Evolutionary conservation across 805 yeast species (phyloP).

Genomic region (Wickerhamomyces queroliae): DNA sequence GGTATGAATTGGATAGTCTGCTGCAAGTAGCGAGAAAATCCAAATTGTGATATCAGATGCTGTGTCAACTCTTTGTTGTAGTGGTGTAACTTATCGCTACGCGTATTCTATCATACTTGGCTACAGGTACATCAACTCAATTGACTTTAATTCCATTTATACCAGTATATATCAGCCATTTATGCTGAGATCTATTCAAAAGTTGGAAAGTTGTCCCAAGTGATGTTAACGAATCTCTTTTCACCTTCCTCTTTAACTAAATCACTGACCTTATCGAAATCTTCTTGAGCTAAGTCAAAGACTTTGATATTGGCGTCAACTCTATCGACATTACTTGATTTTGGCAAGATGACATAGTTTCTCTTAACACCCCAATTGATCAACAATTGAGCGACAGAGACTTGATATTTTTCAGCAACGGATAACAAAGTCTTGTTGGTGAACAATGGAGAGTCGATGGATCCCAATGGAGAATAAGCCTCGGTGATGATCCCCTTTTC

Average conservation of each 20-base stretch:
- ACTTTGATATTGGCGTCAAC: conserved; percentile 27
- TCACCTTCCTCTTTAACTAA: conserved; percentile 21
- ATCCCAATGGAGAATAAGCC: conserved; percentile 77
- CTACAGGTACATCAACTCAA: no score
- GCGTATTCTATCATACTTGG: no score
- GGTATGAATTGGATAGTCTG: no score
- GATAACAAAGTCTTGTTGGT: conserved; percentile 32
- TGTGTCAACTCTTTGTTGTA: no score
- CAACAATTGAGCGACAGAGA: conserved; percentile 41
- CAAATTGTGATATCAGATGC: no score
- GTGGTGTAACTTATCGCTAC: no score
- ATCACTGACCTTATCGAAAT: conserved; percentile 22
- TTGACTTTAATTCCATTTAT: no score
- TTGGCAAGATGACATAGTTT: conserved; percentile 46
- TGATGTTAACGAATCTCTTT: conserved; percentile 17
- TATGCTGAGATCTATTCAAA: conserved; percentile 23
- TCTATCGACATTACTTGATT: conserved; percentile 38
- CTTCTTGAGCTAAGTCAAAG: conserved; percentile 28
- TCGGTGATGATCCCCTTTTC: conserved; percentile 48
- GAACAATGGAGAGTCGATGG: conserved; percentile 46
- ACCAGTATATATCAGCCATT: no score
- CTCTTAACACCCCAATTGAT: conserved; percentile 55
- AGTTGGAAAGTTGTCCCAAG: conserved; percentile 32
- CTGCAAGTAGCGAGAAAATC: no score
- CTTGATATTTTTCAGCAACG: conserved; percentile 36